phyloP scores from a whole-genome alignment of 2,329 filamentous ascomycete species.

The Diaporthe sp. region DNA sequence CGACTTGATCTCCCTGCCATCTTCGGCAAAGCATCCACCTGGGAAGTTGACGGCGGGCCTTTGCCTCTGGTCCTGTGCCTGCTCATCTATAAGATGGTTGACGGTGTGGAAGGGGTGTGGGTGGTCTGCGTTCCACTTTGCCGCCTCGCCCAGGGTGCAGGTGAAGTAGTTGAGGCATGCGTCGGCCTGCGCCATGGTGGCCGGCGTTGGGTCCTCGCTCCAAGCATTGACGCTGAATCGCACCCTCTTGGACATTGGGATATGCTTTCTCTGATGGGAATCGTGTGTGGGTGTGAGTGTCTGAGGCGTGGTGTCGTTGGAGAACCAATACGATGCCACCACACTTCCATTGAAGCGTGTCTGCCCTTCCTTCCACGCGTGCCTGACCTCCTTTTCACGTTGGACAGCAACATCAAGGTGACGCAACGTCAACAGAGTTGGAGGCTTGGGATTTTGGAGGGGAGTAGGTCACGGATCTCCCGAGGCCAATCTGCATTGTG shows the following conservation, averaged over 20 bases:
- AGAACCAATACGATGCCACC: neutral
- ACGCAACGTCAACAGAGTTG: neutral
- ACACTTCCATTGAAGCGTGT: too few relatives aligned
- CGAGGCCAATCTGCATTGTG: neutral
- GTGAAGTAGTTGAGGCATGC: constrained; percentile 65
- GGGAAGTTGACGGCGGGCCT: constrained; percentile 52
- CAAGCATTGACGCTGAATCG: constrained; percentile 26
- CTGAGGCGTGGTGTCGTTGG: neutral
- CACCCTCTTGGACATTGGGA: constrained; percentile 29
- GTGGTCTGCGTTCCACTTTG: constrained; percentile 48
- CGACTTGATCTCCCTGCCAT: constrained; percentile 35
- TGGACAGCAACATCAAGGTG: neutral
- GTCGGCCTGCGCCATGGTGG: neutral
- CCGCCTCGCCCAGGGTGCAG: constrained; percentile 71
- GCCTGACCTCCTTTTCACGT: neutral
- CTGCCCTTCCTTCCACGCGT: too few relatives aligned
- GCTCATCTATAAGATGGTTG: constrained; percentile 62
- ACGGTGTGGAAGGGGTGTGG: constrained; percentile 58
- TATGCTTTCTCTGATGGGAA: neutral
- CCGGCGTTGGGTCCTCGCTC: neutral
- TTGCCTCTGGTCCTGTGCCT: constrained; percentile 54
- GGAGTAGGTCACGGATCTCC: neutral
- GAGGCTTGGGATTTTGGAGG: neutral
- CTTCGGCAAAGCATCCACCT: constrained; percentile 34
- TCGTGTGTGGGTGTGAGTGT: neutral